Percentiles rank a stretch among this genome's conserved stretches.
These are phyloP conservation scores for Paraconiothyrium brasiliense DNA, from an alignment of 2,329 filamentous ascomycete species.

Conservation along the genomic window DNA sequence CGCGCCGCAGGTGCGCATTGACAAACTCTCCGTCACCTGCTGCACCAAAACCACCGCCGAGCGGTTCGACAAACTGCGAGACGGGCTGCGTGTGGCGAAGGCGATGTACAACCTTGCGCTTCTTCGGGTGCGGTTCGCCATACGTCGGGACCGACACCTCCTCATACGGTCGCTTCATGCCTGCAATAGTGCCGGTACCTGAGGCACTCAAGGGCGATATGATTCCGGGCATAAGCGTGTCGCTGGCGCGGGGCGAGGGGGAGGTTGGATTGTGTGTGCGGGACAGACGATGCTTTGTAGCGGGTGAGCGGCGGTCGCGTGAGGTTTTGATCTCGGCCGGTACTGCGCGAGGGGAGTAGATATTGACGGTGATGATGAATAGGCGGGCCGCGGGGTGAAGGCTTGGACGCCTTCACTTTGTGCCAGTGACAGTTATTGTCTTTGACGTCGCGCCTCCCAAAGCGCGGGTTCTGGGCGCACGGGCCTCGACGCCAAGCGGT, in stretches of 20 bases:
- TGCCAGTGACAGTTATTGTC: conserved; percentile 19
- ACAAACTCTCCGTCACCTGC: conserved; percentile 59
- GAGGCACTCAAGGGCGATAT: conserved; percentile 40
- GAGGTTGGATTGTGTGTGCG: conserved; percentile 14
- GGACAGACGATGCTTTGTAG: conserved; percentile 21
- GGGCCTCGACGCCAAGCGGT: conserved; percentile 3
- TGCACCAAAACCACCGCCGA: conserved; percentile 43
- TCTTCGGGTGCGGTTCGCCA: conserved; percentile 41
- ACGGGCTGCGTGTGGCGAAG: conserved; percentile 48
- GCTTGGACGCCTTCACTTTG: conserved; percentile 7
- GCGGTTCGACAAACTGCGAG: conserved; percentile 42
- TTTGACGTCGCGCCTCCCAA: conserved; percentile 30
- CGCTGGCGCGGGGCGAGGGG: conserved; percentile 17
- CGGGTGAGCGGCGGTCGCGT: conserved; percentile 15
- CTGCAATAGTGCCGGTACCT: conserved; percentile 41
- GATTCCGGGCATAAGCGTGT: conserved; percentile 46
- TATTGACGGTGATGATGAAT: background rate
- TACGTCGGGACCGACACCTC: conserved; percentile 32
- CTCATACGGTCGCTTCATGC: conserved; percentile 46
- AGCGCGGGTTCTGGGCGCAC: conserved; percentile 24
- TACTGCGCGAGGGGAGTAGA: background rate
- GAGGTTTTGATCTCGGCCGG: background rate
- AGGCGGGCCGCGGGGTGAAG: background rate
- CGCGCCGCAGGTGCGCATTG: conserved; percentile 64
- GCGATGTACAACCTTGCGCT: conserved; percentile 45